Base-by-base conservation (phyloP, 192 early-diverging fungal species). In the Podila horticola region DNA sequence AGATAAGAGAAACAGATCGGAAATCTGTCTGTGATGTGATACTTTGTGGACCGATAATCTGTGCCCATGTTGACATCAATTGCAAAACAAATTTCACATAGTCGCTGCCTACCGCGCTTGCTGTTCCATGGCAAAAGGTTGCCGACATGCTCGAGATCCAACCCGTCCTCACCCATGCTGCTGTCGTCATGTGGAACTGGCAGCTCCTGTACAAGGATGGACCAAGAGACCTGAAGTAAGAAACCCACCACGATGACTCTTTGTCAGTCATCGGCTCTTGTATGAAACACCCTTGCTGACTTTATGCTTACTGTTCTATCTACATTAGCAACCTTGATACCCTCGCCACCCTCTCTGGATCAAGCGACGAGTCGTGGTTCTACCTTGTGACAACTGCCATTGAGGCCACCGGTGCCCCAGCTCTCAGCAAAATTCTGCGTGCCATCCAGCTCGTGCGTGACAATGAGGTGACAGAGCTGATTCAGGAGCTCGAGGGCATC, bases 341-440 rank as follows among this genome's bases (percentile, higher is more conserved):
- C 0, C 74, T 96, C 67, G 87, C 93, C 60, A 97, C 94, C 11
- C 96, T 96, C 67, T 92, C 94, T 6, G 95, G 96, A 17, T 90
- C 90, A 33, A 87, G 91, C 62, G 97, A 99, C 82, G 97, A 99
- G 88, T 91, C 93, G 5, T 99, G 97, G 97, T 99, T 99, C 77
- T 97, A 97, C 85, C 88, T 99, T 31, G 91, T 97, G 60, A 94
- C 95, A 12, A 91, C 93, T 2, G 94, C 92, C 2, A 97, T 96
- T 62, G 97, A 99, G 69, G 89, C 92, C 17, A 88, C 87, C 19
- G 95, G 93, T 9, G 95, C 91, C 33, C 91, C 84, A 41, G 91
- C 86, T 58, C 82, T 91, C 9, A 85, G 88, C 41, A 90, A 92
- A 7, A 95, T 97, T 36, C 66, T 95, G 2, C 74, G 79, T 8